Percentiles rank a stretch among this genome's conserved stretches.
Evolutionary conservation across 1,139 yeast genomes (phyloP).

Genomic region (Geotrichum europaeum): DNA sequence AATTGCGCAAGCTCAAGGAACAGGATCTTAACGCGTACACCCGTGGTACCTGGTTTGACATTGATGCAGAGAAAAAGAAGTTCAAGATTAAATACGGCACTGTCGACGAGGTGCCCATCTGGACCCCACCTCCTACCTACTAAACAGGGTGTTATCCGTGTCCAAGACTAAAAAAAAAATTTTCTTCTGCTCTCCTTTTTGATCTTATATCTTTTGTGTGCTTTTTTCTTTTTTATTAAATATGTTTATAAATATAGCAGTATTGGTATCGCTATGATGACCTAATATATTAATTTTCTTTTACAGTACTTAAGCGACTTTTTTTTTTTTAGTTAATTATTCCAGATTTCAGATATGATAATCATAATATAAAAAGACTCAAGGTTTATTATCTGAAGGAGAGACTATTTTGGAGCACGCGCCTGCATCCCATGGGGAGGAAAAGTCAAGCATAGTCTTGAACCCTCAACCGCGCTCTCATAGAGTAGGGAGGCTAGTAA

Average conservation of each 20-base stretch:
- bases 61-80: conserved; percentile 40
- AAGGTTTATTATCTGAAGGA: no score
- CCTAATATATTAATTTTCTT: background rate
- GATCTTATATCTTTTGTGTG: background rate
- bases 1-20: conserved; percentile 43
- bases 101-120: conserved; percentile 27
- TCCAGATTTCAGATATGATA: no score
- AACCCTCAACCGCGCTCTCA: no score
- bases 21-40: conserved; percentile 53
- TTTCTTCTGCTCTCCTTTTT: background rate
- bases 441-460: no score
- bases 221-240: background rate
- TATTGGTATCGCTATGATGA: background rate
- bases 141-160: conserved; percentile 8
- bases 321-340: no score
- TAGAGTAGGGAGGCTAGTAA: no score
- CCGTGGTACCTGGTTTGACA: conserved; percentile 51
- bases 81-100: conserved; percentile 21
- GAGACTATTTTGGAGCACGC: no score
- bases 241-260: background rate
- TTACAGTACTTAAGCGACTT: no score
- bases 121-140: conserved; percentile 22
- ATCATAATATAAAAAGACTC: no score
- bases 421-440: no score
- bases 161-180: background rate